These are phyloP conservation scores for Colletotrichum sublineola DNA, from an alignment of 2,329 filamentous ascomycete genomes.

Conservation along the genomic window DNA sequence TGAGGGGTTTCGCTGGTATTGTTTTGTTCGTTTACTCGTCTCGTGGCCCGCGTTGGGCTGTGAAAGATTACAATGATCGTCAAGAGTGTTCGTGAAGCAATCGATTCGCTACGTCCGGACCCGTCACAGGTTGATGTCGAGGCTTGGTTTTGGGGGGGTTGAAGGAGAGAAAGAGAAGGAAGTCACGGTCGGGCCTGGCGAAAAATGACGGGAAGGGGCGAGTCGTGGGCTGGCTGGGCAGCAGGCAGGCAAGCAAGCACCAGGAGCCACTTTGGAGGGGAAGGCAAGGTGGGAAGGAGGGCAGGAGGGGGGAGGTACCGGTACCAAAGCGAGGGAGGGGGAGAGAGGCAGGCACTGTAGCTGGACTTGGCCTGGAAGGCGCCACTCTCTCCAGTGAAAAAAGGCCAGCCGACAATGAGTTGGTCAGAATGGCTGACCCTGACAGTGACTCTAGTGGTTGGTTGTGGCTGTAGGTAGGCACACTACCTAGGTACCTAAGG, in stretches of 20 bases:
- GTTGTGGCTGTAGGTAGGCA: too few species aligned
- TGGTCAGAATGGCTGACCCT: not conserved
- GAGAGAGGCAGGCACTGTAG: not conserved
- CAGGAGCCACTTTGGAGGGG: conserved; percentile 14
- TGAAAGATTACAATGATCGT: conserved; percentile 19
- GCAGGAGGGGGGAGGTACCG: not conserved
- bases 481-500: too few species aligned
- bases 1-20: conserved; percentile 4
- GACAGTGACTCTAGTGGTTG: not conserved
- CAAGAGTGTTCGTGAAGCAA: conserved; percentile 35
- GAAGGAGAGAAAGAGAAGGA: conserved; percentile 42
- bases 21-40: conserved; percentile 20
- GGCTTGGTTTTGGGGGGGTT: conserved; percentile 45
- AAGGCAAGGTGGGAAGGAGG: conserved; percentile 4
- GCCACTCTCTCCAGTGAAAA: not conserved
- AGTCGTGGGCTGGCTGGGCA: conserved; percentile 6
- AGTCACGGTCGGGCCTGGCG: conserved; percentile 45
- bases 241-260: not conserved
- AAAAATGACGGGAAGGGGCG: conserved; percentile 45
- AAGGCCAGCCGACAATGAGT: not conserved
- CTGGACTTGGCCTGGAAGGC: not conserved
- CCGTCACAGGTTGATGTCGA: conserved; percentile 41
- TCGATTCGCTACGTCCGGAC: conserved; percentile 38
- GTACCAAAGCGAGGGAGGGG: too few species aligned
- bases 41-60: conserved; percentile 17